Conservation (phyloP, 768 basidiomycete species). For the Rhodotorula toruloides region DNA sequence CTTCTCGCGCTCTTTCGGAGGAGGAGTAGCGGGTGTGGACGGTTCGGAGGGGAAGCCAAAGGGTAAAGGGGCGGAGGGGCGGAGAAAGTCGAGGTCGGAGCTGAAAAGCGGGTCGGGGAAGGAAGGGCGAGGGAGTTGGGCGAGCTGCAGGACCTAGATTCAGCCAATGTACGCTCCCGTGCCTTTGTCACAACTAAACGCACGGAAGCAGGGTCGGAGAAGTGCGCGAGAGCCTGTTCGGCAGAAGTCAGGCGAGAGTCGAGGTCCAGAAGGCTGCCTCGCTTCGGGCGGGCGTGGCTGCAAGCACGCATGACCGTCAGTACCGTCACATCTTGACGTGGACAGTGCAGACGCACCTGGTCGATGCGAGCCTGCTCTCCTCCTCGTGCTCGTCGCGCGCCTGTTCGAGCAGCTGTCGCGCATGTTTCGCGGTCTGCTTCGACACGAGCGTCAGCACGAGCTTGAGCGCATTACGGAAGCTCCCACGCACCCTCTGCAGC, state of each 20-base stretch:
- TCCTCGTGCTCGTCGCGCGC: neutral
- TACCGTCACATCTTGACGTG: too few species aligned
- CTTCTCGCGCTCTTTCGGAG: neutral
- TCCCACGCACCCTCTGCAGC: slow-evolving; percentile 6
- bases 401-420: slow-evolving; percentile 3
- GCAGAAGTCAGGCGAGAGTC: too few species aligned
- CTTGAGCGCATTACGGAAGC: neutral
- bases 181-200: too few species aligned
- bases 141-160: too few species aligned
- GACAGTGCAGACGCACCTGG: neutral
- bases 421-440: slow-evolving; percentile 14
- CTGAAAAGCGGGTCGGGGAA: neutral
- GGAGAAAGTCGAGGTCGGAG: neutral
- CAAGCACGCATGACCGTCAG: too few species aligned
- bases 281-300: too few species aligned
- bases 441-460: neutral
- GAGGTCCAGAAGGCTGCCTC: too few species aligned
- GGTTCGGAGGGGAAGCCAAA: neutral
- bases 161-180: too few species aligned
- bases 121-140: neutral
- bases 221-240: too few species aligned
- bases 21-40: neutral
- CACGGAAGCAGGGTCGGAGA: neutral
- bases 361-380: slow-evolving; percentile 5
- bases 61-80: neutral